Evolutionary conservation across 352 stramenopile species (phyloP), one percentile per base, ranked within the genome.

Genomic region (Pythium vanterpoolii): DNA sequence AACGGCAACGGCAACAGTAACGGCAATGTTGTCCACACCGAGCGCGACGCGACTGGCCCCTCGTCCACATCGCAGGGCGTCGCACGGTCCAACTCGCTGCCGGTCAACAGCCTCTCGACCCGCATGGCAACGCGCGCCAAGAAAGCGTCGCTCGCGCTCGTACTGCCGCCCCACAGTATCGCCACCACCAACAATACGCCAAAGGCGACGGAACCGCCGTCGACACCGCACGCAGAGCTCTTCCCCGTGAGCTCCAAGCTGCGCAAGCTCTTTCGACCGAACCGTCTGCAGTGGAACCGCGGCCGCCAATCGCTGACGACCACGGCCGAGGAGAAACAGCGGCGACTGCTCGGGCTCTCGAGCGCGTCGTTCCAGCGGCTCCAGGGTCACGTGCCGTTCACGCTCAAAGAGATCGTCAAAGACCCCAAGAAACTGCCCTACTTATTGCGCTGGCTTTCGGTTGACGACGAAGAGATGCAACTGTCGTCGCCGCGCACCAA

Each of bases 361-460:
- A 69, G 67, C 1, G 74, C 69, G n/a, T 89, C 74, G 36, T 89
- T 88, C 68, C 73, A 90, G 61, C 72, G 76, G 5, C 61, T 94
- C 33, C 84, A 91, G 62, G 81, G 78, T 48, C 83, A 94, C 65
- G 76, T 90, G 54, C 85, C 80, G 6, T 89, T 90, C 55, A 88
- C 85, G 23, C 74, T 94, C 19, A 87, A 92, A 45, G 83, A 93
- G 53, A 86, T 95, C 51, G 82, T 93, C 5, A 90, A 90, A 31
- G 86, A 95, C 62, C 77, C 83, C 5, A 95, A 93, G 64, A 95
- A 90, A 47, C 68, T 95, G 40, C 86, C 83, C 44, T 95, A 86
- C 59, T 47, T 95, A 39, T 60, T 93, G 49, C 77, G 83, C 16
- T 95, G 80, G 78, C 78, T 95, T 23, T 89, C 77, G 1, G 64